phyloP scores from a whole-genome alignment of 2,329 filamentous ascomycete species.

The Nemania bipapillata region DNA sequence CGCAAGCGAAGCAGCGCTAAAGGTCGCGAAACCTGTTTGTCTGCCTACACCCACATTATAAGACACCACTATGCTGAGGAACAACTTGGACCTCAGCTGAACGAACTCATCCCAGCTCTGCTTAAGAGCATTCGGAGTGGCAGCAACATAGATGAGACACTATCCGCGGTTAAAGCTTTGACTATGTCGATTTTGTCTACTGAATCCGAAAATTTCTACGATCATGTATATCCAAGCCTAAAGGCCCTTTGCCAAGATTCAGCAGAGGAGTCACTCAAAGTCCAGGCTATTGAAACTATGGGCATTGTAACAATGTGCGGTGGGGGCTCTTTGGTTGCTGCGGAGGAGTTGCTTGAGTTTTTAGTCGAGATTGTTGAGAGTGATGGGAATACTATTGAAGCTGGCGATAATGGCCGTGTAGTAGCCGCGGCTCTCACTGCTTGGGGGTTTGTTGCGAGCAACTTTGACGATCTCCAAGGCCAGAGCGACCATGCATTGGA shows the following conservation, averaged over 20 bases:
- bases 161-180: slow-evolving; percentile 77
- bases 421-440: slow-evolving; percentile 79
- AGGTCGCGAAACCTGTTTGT: slow-evolving; percentile 73
- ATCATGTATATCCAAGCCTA: slow-evolving; percentile 66
- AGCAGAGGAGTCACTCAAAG: slow-evolving; percentile 71
- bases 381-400: slow-evolving; percentile 78
- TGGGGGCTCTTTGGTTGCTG: slow-evolving; percentile 74
- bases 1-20: slow-evolving; percentile 81
- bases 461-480: slow-evolving; percentile 77
- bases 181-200: slow-evolving; percentile 75
- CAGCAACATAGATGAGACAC: slow-evolving; percentile 73
- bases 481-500: slow-evolving; percentile 79
- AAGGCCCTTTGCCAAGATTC: slow-evolving; percentile 74
- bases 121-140: slow-evolving; percentile 76
- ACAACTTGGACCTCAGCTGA: slow-evolving; percentile 67
- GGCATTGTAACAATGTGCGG: slow-evolving; percentile 79
- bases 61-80: slow-evolving; percentile 74
- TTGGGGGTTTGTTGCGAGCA: slow-evolving; percentile 83
- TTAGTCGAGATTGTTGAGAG: slow-evolving; percentile 81
- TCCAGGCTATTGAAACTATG: slow-evolving; percentile 77
- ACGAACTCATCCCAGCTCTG: slow-evolving; percentile 72
- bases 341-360: slow-evolving; percentile 77
- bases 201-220: slow-evolving; percentile 73
- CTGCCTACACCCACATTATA: slow-evolving; percentile 71
- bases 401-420: slow-evolving; percentile 74